phyloP scores from a whole-genome alignment of 1,284 basidiomycete genomes.

The Ceratobasidium sp. region DNA sequence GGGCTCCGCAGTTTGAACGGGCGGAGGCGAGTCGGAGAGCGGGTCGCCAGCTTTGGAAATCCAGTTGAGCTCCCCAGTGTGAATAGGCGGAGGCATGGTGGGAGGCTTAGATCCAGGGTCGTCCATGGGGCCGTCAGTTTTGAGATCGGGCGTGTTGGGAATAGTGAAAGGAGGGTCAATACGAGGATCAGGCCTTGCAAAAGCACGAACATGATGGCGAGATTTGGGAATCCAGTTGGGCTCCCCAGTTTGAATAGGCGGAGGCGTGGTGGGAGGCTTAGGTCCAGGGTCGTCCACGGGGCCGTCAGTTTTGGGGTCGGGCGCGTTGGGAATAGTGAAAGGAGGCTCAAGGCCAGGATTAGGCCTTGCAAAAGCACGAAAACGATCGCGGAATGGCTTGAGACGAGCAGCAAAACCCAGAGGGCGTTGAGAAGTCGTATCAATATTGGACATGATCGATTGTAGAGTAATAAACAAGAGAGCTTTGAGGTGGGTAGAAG shows the following conservation, averaged over 20 bases:
- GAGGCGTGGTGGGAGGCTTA: neutral
- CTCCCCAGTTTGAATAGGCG: slow-evolving; percentile 21
- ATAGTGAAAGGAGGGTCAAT: neutral
- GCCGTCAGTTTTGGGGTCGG: too few relatives aligned
- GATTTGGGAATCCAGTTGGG: slow-evolving; percentile 21
- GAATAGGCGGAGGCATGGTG: slow-evolving; percentile 18
- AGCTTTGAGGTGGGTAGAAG: neutral
- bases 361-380: slow-evolving; percentile 4
- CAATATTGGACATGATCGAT: slow-evolving; percentile 25
- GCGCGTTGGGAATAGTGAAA: too few relatives aligned
- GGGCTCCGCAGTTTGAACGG: slow-evolving; percentile 16
- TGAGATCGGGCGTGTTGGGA: too few relatives aligned
- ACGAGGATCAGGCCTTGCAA: neutral
- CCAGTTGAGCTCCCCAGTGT: slow-evolving; percentile 24
- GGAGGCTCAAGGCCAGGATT: neutral
- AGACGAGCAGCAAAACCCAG: slow-evolving; percentile 9
- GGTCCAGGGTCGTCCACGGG: too few relatives aligned
- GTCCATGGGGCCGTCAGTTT: too few relatives aligned
- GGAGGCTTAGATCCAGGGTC: too few relatives aligned
- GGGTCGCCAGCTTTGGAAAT: slow-evolving; percentile 5
- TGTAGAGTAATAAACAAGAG: slow-evolving; percentile 20
- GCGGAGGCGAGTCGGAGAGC: slow-evolving; percentile 23
- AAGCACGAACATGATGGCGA: slow-evolving; percentile 12
- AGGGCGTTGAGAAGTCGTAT: neutral
- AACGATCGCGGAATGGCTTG: slow-evolving; percentile 12